Base-by-base conservation (phyloP, 441 rosid genomes). In the Arabidopsis hybrid region DNA sequence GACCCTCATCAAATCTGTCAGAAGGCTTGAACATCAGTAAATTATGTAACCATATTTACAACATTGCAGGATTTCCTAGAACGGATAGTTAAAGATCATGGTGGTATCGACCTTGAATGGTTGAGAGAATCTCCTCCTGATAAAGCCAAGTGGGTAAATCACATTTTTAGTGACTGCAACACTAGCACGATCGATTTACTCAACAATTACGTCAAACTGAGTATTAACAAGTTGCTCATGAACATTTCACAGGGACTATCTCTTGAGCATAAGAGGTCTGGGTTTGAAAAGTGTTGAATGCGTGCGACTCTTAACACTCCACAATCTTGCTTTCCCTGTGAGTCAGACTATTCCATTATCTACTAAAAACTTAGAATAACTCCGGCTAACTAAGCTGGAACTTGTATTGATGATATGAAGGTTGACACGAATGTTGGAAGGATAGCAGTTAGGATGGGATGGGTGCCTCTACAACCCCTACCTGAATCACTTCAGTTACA, bases 211-310 rank as follows among this genome's bases (percentile, higher is more conserved):
- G 26, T 45, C 7, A 56, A 6, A 38, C 59, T 56, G 47, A 57
- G 36, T 39, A 45, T 2, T 35, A 59, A 43, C 62, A 71, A 61
- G 52, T 58, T 76, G 61, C 51, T 71, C 17, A 58, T 64, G 61
- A 59, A 42, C 42, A 58, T 77, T 72, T 34, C 81, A 69, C 85
- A 96, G 99, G 84, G 97, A 96, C 67, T 96, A 89, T 64, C 88
- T 96, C 60, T 84, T 96, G 72, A 93, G 97, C 65, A 68, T 96
- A 73, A 70, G 97, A 32, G 99, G 99, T 31, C 36, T 96, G 78
- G 99, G 99, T 55, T 68, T 96, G 81, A 96, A 96, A 87, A 96
- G 99, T 73, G 99, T 96, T 49, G 99, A 96, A 75, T 96, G 99
- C 52, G 97, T 96, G 75, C 80, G 97, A 74, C 97, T 96, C 74